Evolutionary conservation across 1,284 basidiomycete species (phyloP), one percentile per base, ranked within the genome.

Genomic region (Cryptococcus maquisensis): DNA sequence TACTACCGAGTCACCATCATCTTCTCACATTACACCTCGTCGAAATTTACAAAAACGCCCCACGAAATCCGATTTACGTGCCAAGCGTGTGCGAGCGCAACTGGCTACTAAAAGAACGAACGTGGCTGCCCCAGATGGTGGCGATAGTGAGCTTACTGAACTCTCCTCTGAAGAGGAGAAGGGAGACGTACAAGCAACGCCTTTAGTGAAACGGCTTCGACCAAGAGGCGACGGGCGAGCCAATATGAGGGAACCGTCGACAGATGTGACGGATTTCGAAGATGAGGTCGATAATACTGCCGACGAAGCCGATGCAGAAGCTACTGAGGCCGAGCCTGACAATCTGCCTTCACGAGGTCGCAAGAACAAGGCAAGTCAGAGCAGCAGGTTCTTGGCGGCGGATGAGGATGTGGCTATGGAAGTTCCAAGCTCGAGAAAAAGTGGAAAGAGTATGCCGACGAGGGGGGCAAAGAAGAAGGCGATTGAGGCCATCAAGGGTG

Each of bases 111-210:
- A 40, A 47, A 28, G 46, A 20, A 16, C 16, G 47, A 32, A 37
- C 39, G 55, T 24, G 36, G 46, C 46, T 24, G 45, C 47, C 48
- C n/a, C 3, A n/a, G 36, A 41, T 37, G 35, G 37, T 1, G 41
- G 47, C 23, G 48, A 54, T 6, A 52, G 20, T 26, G 50, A 38
- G 18, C 46, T 48, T 41, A 47, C 52, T 21, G 55, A 57, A 9
- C n/a, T 39, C 23, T 47, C 37, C 18, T 54, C 57, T 42, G 58
- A 47, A 8, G 49, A 83, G 60, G 81, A 83, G 47, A 82, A 83
- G 47, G 68, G 71, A 32, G 73, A 75, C 49, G 13, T 44, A 21
- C 82, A 84, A 50, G 82, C 84, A 0, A 72, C 54, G 81, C 86
- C 83, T 81, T 83, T 67, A 80, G 86, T 67, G 4, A 58, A 61